Base-by-base conservation (phyloP, 73 alveolate species). In the Symbiodinium natans region DNA sequence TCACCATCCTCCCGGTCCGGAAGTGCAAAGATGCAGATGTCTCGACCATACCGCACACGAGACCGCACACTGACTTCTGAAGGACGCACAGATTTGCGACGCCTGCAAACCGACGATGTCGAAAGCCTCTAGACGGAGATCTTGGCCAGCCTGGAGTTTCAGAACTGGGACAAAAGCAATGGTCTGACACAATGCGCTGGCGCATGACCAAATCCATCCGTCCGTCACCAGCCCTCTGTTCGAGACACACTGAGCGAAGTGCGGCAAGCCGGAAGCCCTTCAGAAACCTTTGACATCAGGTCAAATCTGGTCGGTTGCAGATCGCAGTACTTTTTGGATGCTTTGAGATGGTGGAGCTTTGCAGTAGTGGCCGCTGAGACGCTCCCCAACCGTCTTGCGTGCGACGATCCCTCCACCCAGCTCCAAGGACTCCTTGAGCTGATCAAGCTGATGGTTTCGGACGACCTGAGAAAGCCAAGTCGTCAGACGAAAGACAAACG, bases 91-190 rank as follows among this genome's bases (percentile, higher is more conserved):
- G 39, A 1, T 17, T 39, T 52, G 11, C 34, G n/a, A 3, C 63
- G 82, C 97, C 97, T 90, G 77, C 54, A 90, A 36, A 19, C 97
- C 97, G n/a, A 83, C 36, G 88, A 90, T 90, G 97, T 71, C 97
- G 25, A 90, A 90, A 52, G 97, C 89, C 48, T 90, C 89, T 10
- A 90, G 97, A 48, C 80, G 48, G 40, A 90, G 83, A 54, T 90
- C 97, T 29, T 68, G 89, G 41, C 96, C 96, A 38, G 96, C 96
- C 96, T 90, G n/a, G 43, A 74, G 29, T 74, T 48, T 48, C 63
- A 10, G 8, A 17, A 8, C 63, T 8, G 63, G 11, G 80, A 25
- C 80, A 11, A 11, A 63, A 19, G 80, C 25, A 63, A 63, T 4
- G 80, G 7, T 4, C 25, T 17, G n/a, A n/a, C n/a, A n/a, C 2